These are phyloP conservation scores for Thielaviopsis euricoi DNA, from an alignment of 2,329 filamentous ascomycete genomes.

Conservation along the genomic window DNA sequence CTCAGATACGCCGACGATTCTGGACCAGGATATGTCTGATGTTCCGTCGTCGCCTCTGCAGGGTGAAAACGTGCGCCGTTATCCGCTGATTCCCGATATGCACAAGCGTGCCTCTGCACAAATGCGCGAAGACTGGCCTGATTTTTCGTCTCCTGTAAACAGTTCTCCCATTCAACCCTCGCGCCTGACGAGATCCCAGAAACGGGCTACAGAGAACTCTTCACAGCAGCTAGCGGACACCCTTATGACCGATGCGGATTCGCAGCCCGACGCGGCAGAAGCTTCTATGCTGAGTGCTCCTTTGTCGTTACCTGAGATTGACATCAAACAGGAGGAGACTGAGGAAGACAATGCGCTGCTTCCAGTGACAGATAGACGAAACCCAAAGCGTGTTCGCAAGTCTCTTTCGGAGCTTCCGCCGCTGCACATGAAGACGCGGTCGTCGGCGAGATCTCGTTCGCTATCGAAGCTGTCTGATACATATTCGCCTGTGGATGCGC, in stretches of 20 bases:
- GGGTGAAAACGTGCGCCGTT: slow-evolving; percentile 25
- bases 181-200: slow-evolving; percentile 7
- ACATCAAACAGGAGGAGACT: neutral
- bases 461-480: neutral
- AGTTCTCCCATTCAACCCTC: slow-evolving; percentile 27
- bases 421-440: slow-evolving; percentile 9
- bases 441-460: neutral
- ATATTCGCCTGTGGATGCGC: slow-evolving; percentile 1
- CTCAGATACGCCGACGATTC: neutral
- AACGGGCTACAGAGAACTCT: neutral
- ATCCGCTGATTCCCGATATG: slow-evolving; percentile 35
- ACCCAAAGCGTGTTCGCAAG: neutral
- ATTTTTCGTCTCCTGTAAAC: slow-evolving; percentile 33
- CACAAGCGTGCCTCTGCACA: slow-evolving; percentile 23
- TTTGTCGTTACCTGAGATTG: slow-evolving; percentile 1
- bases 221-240: neutral
- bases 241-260: slow-evolving; percentile 1
- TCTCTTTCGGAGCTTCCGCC: slow-evolving; percentile 2
- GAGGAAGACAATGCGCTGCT: neutral
- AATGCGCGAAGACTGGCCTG: slow-evolving; percentile 29
- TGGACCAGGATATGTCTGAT: slow-evolving; percentile 30
- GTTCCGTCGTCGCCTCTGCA: slow-evolving; percentile 41
- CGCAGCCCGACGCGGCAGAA: neutral
- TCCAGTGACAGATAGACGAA: neutral
- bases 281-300: neutral